phyloP scores from a whole-genome alignment of 2,329 filamentous ascomycete genomes.

The Uncinocarpus reesii region DNA sequence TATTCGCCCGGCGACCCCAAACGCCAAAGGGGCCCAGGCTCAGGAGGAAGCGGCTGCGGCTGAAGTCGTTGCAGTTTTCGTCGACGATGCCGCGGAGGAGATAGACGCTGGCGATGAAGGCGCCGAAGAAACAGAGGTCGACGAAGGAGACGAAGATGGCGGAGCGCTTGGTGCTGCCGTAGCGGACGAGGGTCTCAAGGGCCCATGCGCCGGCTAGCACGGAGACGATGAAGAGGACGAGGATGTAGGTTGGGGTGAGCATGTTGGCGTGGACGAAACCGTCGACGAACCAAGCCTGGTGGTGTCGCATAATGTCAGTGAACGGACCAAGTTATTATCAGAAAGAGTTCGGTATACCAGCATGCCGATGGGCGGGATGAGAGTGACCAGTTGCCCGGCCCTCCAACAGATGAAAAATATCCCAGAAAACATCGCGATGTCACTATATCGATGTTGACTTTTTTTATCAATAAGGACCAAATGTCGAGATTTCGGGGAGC shows the following conservation, averaged over 20 bases:
- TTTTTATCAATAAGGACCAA: not conserved
- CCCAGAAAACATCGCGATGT: constrained; percentile 39
- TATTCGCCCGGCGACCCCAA: constrained; percentile 40
- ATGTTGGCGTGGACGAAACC: constrained; percentile 47
- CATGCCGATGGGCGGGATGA: constrained; percentile 56
- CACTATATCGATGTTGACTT: not conserved
- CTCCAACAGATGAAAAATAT: constrained; percentile 54
- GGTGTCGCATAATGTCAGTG: not conserved
- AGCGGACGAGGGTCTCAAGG: constrained; percentile 50
- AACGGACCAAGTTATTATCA: not conserved
- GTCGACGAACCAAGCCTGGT: constrained; percentile 51
- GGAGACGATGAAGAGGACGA: constrained; percentile 56
- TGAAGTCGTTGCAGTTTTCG: constrained; percentile 58
- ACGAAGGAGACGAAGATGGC: constrained; percentile 51
- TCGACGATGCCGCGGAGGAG: constrained; percentile 47
- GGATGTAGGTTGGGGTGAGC: constrained; percentile 51
- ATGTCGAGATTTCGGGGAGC: not conserved
- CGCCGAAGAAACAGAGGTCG: constrained; percentile 52
- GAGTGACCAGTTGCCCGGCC: constrained; percentile 50
- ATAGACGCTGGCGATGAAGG: constrained; percentile 53
- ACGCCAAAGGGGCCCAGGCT: constrained; percentile 53
- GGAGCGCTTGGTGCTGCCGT: constrained; percentile 49
- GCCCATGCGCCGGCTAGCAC: constrained; percentile 53
- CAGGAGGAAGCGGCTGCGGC: constrained; percentile 43
- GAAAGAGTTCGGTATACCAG: constrained; percentile 30